These are phyloP conservation scores for Astrothelium subdiscretum DNA, from an alignment of 495 filamentous ascomycete genomes.

Conservation along the genomic window DNA sequence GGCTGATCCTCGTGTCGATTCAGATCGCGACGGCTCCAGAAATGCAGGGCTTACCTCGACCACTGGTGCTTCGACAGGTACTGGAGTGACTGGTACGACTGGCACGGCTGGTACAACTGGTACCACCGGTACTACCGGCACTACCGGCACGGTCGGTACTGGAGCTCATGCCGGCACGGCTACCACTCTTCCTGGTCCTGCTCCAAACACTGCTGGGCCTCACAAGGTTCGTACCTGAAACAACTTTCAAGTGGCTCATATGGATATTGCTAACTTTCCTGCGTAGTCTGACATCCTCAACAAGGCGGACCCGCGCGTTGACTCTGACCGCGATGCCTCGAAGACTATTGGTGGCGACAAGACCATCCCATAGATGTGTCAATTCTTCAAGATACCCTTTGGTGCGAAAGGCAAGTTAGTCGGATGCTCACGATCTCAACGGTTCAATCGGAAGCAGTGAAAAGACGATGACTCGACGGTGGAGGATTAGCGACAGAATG, in stretches of 20 bases:
- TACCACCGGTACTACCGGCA: background rate
- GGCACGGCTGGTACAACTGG: background rate
- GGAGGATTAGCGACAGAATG: background rate
- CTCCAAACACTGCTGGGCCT: constrained; percentile 33
- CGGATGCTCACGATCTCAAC: too few species aligned
- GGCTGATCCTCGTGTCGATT: constrained; percentile 38
- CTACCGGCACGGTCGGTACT: constrained; percentile 5
- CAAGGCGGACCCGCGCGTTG: constrained; percentile 40
- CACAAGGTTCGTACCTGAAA: constrained; percentile 22
- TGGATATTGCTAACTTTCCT: background rate
- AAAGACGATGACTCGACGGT: background rate
- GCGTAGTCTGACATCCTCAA: constrained; percentile 36
- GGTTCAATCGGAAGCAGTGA: background rate
- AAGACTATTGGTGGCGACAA: constrained; percentile 19
- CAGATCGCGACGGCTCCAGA: constrained; percentile 22
- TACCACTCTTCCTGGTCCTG: constrained; percentile 6
- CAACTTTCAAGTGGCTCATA: background rate
- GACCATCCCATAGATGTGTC: constrained; percentile 2
- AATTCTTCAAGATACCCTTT: background rate
- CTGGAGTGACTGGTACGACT: background rate
- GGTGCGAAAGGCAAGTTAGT: too few species aligned
- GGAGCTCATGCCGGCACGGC: constrained; percentile 11
- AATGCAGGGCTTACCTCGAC: background rate
- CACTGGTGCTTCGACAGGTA: background rate
- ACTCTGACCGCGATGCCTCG: constrained; percentile 30